These are phyloP conservation scores for Neoboletus subvelutipes DNA, from an alignment of 768 basidiomycete genomes.

Conservation along the genomic window DNA sequence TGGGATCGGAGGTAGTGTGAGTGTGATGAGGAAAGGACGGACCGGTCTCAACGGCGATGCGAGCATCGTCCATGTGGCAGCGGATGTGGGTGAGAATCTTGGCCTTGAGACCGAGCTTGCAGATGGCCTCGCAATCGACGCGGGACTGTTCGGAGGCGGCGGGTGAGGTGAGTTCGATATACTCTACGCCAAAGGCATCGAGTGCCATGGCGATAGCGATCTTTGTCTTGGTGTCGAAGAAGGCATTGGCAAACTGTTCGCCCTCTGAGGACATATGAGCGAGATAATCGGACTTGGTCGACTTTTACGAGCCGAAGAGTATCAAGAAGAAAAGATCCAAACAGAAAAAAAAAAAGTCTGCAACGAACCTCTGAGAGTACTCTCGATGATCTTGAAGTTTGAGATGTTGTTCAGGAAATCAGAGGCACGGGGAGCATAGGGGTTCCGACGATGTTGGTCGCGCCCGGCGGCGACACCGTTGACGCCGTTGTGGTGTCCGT, in stretches of 20 bases:
- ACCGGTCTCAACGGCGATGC: conserved; percentile 98
- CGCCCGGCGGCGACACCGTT: conserved; percentile 38
- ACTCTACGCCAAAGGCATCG: conserved; percentile 98
- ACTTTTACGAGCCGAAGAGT: neutral
- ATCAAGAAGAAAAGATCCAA: neutral
- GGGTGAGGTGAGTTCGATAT: conserved; percentile 98
- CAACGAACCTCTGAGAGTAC: conserved; percentile 83
- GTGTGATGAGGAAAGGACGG: conserved; percentile 16
- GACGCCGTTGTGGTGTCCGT: conserved; percentile 42
- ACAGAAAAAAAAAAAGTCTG: neutral
- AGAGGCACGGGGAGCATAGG: conserved; percentile 87
- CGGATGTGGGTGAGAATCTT: conserved; percentile 99
- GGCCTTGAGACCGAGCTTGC: conserved; percentile 94
- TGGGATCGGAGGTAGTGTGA: neutral
- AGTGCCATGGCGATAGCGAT: conserved; percentile 98
- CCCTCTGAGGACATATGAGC: conserved; percentile 62
- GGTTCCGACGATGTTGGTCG: conserved; percentile 55
- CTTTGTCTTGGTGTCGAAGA: conserved; percentile 99
- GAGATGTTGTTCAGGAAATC: conserved; percentile 92
- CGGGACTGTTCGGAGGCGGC: conserved; percentile 96
- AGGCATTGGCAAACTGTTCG: conserved; percentile 99
- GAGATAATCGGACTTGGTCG: conserved; percentile 14
- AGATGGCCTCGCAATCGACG: conserved; percentile 94
- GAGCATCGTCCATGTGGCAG: conserved; percentile 99
- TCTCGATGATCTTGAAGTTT: conserved; percentile 96